Evolutionary conservation across 2,329 filamentous ascomycete genomes (phyloP).

Genomic region (Fusarium annulatum): DNA sequence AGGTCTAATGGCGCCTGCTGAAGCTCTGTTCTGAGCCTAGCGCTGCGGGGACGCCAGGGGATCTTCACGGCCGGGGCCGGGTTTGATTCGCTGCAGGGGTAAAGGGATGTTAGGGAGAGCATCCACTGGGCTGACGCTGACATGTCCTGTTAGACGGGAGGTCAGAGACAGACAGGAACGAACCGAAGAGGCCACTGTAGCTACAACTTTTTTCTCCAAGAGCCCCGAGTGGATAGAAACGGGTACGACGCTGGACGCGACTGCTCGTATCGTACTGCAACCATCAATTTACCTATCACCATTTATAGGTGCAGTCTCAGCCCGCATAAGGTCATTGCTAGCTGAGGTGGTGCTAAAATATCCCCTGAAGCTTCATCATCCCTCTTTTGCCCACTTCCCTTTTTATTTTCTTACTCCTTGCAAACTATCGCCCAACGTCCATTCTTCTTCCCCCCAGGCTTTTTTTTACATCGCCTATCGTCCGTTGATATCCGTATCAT

Average conservation of each 20-base stretch:
- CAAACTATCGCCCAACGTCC: constrained; percentile 23
- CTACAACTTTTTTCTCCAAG: constrained; percentile 48
- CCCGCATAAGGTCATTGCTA: constrained; percentile 20
- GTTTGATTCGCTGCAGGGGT: constrained; percentile 37
- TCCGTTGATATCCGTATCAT: constrained; percentile 22
- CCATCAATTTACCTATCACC: constrained; percentile 23
- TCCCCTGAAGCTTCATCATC: constrained; percentile 44
- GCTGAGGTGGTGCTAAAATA: constrained; percentile 24
- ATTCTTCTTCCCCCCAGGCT: constrained; percentile 8
- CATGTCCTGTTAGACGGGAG: constrained; percentile 1
- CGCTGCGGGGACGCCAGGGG: constrained; percentile 32
- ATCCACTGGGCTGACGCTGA: constrained; percentile 34
- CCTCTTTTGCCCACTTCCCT: constrained; percentile 29
- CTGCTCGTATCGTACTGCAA: constrained; percentile 26
- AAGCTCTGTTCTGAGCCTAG: constrained; percentile 33
- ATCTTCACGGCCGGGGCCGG: constrained; percentile 32
- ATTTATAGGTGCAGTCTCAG: constrained; percentile 31
- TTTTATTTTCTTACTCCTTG: constrained; percentile 29
- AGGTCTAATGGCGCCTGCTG: constrained; percentile 20
- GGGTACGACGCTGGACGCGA: constrained; percentile 22
- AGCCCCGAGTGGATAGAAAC: neutral
- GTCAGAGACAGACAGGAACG: constrained; percentile 11
- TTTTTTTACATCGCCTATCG: constrained; percentile 26
- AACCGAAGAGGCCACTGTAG: constrained; percentile 53
- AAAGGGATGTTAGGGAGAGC: constrained; percentile 16